Conservation (phyloP, 768 basidiomycete genomes). For the Boletus sp. region DNA sequence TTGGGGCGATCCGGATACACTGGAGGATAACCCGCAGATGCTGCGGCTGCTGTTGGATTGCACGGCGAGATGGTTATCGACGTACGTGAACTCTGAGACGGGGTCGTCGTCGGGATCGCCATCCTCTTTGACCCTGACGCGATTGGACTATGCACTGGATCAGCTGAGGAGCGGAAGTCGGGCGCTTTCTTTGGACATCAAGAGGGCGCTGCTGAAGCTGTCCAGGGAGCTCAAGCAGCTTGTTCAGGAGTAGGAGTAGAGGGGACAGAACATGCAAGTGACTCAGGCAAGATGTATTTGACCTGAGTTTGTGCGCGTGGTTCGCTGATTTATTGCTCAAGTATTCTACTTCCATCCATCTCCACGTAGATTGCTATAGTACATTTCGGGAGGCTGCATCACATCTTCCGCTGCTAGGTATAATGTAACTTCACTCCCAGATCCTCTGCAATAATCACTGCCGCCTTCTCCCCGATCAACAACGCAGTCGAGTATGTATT, state of each 20-base stretch:
- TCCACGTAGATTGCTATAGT: no score
- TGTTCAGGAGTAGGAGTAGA: not conserved
- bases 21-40: constrained; percentile 8
- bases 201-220: not conserved
- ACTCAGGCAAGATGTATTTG: not conserved
- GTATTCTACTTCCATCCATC: no score
- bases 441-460: not conserved
- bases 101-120: not conserved
- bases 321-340: no score
- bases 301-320: not conserved
- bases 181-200: not conserved
- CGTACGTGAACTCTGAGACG: not conserved
- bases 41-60: not conserved
- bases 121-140: not conserved
- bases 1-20: constrained; percentile 2
- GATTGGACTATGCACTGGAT: not conserved
- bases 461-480: not conserved
- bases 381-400: no score
- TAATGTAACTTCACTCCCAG: not conserved
- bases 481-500: constrained; percentile 39
- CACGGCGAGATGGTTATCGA: not conserved
- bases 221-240: not conserved
- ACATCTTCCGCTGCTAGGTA: no score
- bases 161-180: not conserved
- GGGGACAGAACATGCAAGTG: no score